These are phyloP conservation scores for Cocos nucifera DNA, from an alignment of 176 grass and related monocot genomes.

Conservation along the genomic window DNA sequence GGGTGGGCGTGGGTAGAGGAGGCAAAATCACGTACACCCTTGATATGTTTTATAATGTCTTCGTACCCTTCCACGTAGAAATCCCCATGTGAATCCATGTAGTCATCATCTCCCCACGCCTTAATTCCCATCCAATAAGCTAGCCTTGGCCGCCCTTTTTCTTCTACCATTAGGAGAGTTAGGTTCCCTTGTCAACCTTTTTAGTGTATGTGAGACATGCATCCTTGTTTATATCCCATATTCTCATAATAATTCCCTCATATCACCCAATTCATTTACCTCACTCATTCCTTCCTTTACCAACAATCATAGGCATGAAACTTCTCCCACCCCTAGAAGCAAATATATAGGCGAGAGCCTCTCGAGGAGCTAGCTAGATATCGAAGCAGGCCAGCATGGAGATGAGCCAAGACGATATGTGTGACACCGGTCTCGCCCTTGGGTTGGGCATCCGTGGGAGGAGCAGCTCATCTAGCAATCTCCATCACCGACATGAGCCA, in stretches of 20 bases:
- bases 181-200: slow-evolving; percentile 21
- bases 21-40: slow-evolving; percentile 32
- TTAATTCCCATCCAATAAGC: not conserved
- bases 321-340: not conserved
- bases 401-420: slow-evolving; percentile 43
- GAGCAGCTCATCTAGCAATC: not conserved
- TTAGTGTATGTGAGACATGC: slow-evolving; percentile 3
- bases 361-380: not conserved
- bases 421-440: slow-evolving; percentile 56
- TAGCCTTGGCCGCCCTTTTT: not conserved
- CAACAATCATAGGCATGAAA: slow-evolving; percentile 4
- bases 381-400: slow-evolving; percentile 17
- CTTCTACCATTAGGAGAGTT: not conserved
- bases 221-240: not conserved
- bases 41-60: slow-evolving; percentile 35
- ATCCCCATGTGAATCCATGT: not conserved
- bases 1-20: slow-evolving; percentile 29
- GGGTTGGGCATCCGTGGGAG: slow-evolving; percentile 44
- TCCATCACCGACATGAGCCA: not conserved
- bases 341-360: not conserved
- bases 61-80: not conserved
- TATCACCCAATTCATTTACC: not conserved
- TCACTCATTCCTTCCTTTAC: slow-evolving; percentile 8
- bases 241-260: not conserved
- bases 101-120: slow-evolving; percentile 16